A percentile compares a stretch with the other conserved stretches of the same genome.
Conservation (phyloP, 2,329 filamentous ascomycete genomes). For the Pseudohalonectria lignicola region DNA sequence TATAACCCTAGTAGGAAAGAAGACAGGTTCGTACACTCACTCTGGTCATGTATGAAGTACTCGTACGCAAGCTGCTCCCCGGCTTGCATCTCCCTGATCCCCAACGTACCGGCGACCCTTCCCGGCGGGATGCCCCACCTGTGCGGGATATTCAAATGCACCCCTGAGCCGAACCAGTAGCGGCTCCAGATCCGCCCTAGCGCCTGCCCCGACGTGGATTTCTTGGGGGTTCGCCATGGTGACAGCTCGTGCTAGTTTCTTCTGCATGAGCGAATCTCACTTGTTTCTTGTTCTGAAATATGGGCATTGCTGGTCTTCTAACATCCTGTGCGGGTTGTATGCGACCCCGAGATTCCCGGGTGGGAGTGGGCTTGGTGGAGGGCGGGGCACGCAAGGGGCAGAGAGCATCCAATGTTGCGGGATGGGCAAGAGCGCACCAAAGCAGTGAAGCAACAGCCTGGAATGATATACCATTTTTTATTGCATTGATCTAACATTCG, state of each 20-base stretch:
- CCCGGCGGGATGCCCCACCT: slow-evolving; percentile 2
- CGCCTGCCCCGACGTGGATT: slow-evolving; percentile 7
- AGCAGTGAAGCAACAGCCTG: no score
- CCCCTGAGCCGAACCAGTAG: slow-evolving; percentile 7
- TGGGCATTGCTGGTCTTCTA: no score
- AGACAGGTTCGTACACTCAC: slow-evolving; percentile 8
- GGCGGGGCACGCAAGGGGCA: no score
- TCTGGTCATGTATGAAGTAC: slow-evolving; percentile 8
- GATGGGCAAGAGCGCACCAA: background rate
- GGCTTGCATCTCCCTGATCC: slow-evolving; percentile 5
- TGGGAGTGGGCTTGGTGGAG: no score
- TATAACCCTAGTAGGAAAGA: slow-evolving; percentile 6
- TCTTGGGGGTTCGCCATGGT: no score
- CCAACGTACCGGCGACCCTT: slow-evolving; percentile 2
- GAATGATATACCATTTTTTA: background rate
- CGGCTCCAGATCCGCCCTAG: slow-evolving; percentile 4
- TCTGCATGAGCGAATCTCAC: no score
- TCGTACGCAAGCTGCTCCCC: slow-evolving; percentile 6
- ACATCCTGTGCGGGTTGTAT: no score
- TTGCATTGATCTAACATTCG: background rate
- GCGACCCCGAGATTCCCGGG: no score
- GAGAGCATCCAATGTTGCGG: slow-evolving; percentile 7
- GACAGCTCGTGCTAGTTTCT: no score
- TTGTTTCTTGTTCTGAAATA: no score
- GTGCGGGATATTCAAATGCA: slow-evolving; percentile 4